Conservation (phyloP, 805 yeast species). For the Metschnikowia amazonensis region DNA sequence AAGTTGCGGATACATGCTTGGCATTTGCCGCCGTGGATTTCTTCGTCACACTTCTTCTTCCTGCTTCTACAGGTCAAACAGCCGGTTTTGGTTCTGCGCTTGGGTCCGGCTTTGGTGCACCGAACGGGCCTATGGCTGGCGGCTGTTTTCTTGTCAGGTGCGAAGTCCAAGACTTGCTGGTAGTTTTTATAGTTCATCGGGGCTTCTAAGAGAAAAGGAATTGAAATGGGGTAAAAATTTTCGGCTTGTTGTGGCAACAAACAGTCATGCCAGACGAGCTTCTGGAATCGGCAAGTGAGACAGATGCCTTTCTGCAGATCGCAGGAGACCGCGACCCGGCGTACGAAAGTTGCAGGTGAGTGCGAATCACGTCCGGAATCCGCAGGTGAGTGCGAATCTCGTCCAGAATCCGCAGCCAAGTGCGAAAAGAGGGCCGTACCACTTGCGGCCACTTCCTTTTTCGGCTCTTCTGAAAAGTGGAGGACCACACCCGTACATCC, state of each 20-base stretch:
- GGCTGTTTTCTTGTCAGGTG: conserved; percentile 13
- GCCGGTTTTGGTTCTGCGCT: conserved; percentile 20
- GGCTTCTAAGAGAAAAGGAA: conserved; percentile 2
- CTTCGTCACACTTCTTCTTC: conserved; percentile 61
- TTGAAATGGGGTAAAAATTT: neutral
- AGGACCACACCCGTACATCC: no score
- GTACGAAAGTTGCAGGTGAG: neutral
- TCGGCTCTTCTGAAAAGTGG: neutral
- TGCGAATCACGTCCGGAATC: neutral
- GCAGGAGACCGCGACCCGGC: neutral
- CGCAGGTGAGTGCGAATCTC: conserved; percentile 1
- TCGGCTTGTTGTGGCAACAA: conserved; percentile 1
- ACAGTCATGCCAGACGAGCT: conserved; percentile 1
- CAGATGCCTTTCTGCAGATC: neutral
- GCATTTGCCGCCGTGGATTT: conserved; percentile 38
- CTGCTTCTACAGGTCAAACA: conserved; percentile 56
- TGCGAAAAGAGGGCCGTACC: neutral
- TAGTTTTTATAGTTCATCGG: conserved; percentile 31
- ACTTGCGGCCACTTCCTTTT: neutral
- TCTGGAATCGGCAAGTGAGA: conserved; percentile 4
- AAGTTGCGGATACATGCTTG: conserved; percentile 44
- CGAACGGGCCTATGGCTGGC: conserved; percentile 9
- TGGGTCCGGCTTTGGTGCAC: conserved; percentile 11
- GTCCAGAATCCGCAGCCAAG: no score
- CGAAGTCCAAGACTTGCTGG: conserved; percentile 35